Evolutionary conservation across 192 early-diverging fungal genomes (phyloP).

Genomic region (Podila clonocystis): DNA sequence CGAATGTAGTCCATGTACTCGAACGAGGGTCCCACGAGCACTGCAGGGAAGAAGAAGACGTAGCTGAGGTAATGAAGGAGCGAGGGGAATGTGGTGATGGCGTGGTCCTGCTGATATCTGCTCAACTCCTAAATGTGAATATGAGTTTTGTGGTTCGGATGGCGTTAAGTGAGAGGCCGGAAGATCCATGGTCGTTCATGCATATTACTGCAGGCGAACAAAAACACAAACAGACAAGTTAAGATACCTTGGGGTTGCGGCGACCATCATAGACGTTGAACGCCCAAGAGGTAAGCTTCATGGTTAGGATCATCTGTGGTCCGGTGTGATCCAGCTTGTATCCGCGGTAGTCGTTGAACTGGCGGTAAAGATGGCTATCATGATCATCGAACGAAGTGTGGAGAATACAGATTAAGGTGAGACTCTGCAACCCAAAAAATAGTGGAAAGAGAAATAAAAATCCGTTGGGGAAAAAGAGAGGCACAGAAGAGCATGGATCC

Average conservation of each 20-base stretch:
- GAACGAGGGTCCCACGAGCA: conserved; percentile 88
- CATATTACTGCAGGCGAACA: not conserved
- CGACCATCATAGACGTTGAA: conserved; percentile 87
- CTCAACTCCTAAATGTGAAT: conserved; percentile 59
- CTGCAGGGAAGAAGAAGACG: conserved; percentile 88
- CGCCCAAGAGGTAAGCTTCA: conserved; percentile 90
- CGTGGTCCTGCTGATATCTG: conserved; percentile 71
- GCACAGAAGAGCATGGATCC: not conserved
- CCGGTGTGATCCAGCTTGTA: conserved; percentile 85
- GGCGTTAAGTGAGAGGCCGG: not conserved
- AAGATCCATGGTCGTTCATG: not conserved
- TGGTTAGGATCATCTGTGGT: conserved; percentile 95
- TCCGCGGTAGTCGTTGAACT: conserved; percentile 53
- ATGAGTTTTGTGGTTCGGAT: not conserved
- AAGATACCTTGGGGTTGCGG: conserved; percentile 41
- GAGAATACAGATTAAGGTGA: not conserved
- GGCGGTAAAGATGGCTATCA: conserved; percentile 61
- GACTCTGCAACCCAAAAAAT: not conserved
- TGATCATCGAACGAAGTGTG: not conserved
- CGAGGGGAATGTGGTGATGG: conserved; percentile 68
- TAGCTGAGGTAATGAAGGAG: conserved; percentile 87
- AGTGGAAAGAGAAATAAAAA: not conserved
- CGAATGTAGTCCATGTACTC: conserved; percentile 73
- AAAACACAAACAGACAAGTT: not conserved
- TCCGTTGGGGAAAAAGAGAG: conserved; percentile 5